Evolutionary conservation across 2,329 filamentous ascomycete genomes (phyloP), one percentile per base, ranked within the genome.

Genomic region (Nothomitra cinnamomea): DNA sequence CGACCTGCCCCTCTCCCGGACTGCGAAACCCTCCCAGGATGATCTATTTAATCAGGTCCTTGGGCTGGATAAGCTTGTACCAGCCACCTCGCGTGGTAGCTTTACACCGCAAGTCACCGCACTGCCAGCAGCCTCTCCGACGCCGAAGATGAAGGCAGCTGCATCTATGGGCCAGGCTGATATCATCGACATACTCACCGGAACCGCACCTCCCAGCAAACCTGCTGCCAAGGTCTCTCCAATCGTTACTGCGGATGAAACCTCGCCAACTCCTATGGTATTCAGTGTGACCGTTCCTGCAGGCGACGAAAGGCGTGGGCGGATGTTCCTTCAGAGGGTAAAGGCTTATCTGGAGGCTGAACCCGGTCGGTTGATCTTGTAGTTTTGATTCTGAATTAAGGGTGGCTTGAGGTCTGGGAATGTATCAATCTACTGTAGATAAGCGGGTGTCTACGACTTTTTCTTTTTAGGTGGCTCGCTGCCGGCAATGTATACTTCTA

Each of bases 1-100:
- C 58, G 80, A 85, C 47, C 77, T 96, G 6, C 90, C 90, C 2
- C 72, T 76, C 25, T 77, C 80, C 3, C 74, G 79, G 56, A 72
- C 72, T 56, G 74, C 77, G 47, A 75, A 80, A 63, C 83, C 83
- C 13, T 82, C 85, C 0, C 72, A 83, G 36, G 79, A 88, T 63
- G 87, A 94, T 65, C 78, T 98, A 12, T 96, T 96, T 70, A 82
- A 95, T 64, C 81, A 90, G 61, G 75, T 96, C 13, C 76, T 98
- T 6, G 90, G 89, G 8, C 70, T 88, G 19, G 69, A 77, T 59
- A 70, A 72, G 55, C 72, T 77, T 3, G 22, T 48, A 36, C 55
- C 72, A 69, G 48, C 73, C 78, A 68, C 66, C 25, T 74, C 64
- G 65, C 79, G 66, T 70, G 88, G 71, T 58, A 73, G 70, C 76